These are phyloP conservation scores for Myochromella boudieri DNA, from an alignment of 768 basidiomycete genomes.

Conservation along the genomic window DNA sequence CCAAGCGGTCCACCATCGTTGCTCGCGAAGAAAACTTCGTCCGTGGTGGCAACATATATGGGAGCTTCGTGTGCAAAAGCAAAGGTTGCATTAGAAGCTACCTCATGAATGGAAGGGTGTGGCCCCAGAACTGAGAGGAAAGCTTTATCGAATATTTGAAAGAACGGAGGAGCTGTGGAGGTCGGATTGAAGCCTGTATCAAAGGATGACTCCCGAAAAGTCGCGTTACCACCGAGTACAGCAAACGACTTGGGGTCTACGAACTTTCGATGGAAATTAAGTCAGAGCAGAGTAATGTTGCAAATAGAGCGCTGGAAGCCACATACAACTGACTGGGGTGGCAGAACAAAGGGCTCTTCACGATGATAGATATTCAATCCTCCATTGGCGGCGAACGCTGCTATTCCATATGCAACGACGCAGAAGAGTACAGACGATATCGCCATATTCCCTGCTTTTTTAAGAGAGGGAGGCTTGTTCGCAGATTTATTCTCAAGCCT, in stretches of 20 bases:
- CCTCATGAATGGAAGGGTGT: constrained; percentile 53
- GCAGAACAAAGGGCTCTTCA: constrained; percentile 16
- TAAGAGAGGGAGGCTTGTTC: background rate
- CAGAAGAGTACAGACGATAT: constrained; percentile 2
- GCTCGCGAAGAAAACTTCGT: constrained; percentile 72
- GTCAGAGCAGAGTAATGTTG: background rate
- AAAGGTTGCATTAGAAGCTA: constrained; percentile 60
- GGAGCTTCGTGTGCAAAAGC: constrained; percentile 83
- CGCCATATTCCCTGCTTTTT: constrained; percentile 2
- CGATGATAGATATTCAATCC: background rate
- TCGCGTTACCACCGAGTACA: constrained; percentile 44
- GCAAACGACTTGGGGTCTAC: constrained; percentile 51
- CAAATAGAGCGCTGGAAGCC: background rate
- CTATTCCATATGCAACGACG: constrained; percentile 6
- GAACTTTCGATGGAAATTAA: constrained; percentile 33
- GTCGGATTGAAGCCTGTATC: constrained; percentile 59
- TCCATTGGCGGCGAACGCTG: constrained; percentile 3
- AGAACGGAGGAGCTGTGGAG: constrained; percentile 55
- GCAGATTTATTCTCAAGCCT: background rate
- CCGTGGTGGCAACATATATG: constrained; percentile 62
- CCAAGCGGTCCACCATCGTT: constrained; percentile 68
- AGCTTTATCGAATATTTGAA: constrained; percentile 48
- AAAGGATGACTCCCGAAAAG: constrained; percentile 38
- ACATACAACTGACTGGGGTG: constrained; percentile 32
- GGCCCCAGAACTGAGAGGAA: constrained; percentile 63